phyloP scores from a whole-genome alignment of 331 rosid species.

The Pyrus hybrid region DNA sequence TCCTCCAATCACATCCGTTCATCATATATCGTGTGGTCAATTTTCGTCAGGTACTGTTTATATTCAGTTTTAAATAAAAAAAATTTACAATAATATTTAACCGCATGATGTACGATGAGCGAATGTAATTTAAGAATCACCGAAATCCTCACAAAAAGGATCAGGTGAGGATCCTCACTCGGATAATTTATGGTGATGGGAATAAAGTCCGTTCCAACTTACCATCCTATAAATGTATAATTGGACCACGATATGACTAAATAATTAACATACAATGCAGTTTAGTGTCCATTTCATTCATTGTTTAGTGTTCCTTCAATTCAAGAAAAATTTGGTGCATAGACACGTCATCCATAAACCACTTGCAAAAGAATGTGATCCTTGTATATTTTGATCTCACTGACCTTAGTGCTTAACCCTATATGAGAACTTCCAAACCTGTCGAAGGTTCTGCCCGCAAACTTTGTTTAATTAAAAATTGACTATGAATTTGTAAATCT shows the following conservation, averaged over 20 bases:
- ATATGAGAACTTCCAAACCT: not conserved
- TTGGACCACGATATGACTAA: not conserved
- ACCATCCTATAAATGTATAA: not conserved
- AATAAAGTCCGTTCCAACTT: not conserved
- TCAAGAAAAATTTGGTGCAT: not conserved
- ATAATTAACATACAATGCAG: too few species aligned
- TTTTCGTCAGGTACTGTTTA: too few species aligned
- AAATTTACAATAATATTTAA: too few species aligned
- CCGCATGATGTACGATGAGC: too few species aligned
- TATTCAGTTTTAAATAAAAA: too few species aligned
- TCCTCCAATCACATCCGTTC: too few species aligned
- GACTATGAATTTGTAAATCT: not conserved
- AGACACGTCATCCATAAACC: too few species aligned
- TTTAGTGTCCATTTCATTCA: not conserved
- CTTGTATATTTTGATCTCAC: not conserved
- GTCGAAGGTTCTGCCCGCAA: not conserved
- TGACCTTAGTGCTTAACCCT: not conserved
- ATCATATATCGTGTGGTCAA: too few species aligned
- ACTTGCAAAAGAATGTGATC: not conserved
- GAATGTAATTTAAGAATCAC: rapidly evolving
- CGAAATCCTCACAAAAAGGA: too few species aligned
- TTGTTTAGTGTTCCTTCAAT: not conserved
- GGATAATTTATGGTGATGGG: not conserved
- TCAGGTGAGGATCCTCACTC: too few species aligned
- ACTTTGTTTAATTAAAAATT: not conserved